phyloP scores from a whole-genome alignment of 2,329 filamentous ascomycete species.

The Fusarium guadeloupense region DNA sequence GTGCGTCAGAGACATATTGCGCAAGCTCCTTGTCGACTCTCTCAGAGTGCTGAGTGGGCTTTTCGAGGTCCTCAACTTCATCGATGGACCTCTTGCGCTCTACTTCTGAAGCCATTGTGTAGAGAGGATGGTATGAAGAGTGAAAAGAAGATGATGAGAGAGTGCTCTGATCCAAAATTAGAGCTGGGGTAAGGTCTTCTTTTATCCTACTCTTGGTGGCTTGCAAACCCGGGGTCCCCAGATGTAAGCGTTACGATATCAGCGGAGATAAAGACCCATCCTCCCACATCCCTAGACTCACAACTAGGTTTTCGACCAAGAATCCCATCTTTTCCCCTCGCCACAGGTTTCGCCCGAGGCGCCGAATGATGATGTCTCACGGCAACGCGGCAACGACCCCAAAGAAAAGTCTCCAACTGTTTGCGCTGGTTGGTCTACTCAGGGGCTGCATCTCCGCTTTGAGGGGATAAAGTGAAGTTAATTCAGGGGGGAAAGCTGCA shows the following conservation, averaged over 20 bases:
- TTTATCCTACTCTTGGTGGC: background rate
- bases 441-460: conserved; percentile 1
- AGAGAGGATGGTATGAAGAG: background rate
- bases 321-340: background rate
- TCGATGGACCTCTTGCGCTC: conserved; percentile 28
- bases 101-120: conserved; percentile 23
- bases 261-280: background rate
- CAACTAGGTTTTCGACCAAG: background rate
- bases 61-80: conserved; percentile 50
- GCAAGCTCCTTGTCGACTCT: conserved; percentile 74
- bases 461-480: background rate
- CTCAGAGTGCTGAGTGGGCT: conserved; percentile 57
- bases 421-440: conserved; percentile 7
- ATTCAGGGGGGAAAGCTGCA: background rate
- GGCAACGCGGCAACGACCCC: conserved; percentile 13
- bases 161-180: background rate
- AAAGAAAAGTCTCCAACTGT: conserved; percentile 10
- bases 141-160: background rate
- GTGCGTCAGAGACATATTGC: conserved; percentile 65
- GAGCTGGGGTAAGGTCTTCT: background rate
- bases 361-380: conserved; percentile 15
- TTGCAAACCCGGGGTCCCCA: conserved; percentile 4
- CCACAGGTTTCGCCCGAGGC: conserved; percentile 19
- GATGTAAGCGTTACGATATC: conserved; percentile 5
- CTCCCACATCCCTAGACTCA: background rate